These are phyloP conservation scores for Botrytis fragariae DNA, from an alignment of 2,329 filamentous ascomycete genomes.

Conservation along the genomic window DNA sequence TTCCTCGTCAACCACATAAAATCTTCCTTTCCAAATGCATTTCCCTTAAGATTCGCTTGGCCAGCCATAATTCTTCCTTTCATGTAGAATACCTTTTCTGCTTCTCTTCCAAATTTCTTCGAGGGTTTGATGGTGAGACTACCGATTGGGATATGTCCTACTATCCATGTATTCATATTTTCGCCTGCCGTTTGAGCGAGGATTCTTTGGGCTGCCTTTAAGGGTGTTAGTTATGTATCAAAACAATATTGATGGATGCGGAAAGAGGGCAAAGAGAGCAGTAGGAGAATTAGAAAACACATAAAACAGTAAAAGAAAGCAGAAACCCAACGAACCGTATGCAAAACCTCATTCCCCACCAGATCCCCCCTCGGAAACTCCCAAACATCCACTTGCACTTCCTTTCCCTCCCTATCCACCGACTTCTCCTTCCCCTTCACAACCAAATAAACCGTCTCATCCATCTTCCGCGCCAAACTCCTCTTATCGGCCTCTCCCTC, in stretches of 20 bases:
- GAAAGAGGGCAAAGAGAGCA: background rate
- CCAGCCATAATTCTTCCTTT: constrained; percentile 96
- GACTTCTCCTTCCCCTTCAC: constrained; percentile 56
- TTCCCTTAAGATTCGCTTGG: constrained; percentile 76
- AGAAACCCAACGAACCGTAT: constrained; percentile 62
- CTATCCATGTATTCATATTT: constrained; percentile 99
- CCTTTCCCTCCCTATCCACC: constrained; percentile 27
- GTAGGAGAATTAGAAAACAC: background rate
- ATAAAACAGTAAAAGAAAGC: background rate
- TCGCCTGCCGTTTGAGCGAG: constrained; percentile 74
- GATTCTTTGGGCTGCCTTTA: constrained; percentile 76
- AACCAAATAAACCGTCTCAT: constrained; percentile 82
- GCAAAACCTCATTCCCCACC: constrained; percentile 69
- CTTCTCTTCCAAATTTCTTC: constrained; percentile 46
- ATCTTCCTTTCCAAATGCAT: constrained; percentile 70
- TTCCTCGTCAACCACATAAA: constrained; percentile 93
- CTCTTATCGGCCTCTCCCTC: constrained; percentile 74
- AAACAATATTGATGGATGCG: background rate
- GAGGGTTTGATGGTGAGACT: constrained; percentile 64
- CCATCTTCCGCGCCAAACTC: constrained; percentile 76
- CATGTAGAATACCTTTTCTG: constrained; percentile 90
- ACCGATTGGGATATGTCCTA: constrained; percentile 85
- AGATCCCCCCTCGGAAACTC: constrained; percentile 75
- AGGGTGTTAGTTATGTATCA: background rate
- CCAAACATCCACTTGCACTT: constrained; percentile 63